Conservation (phyloP, 257 asterid genomes). For the Ajuga chamaepitys region DNA sequence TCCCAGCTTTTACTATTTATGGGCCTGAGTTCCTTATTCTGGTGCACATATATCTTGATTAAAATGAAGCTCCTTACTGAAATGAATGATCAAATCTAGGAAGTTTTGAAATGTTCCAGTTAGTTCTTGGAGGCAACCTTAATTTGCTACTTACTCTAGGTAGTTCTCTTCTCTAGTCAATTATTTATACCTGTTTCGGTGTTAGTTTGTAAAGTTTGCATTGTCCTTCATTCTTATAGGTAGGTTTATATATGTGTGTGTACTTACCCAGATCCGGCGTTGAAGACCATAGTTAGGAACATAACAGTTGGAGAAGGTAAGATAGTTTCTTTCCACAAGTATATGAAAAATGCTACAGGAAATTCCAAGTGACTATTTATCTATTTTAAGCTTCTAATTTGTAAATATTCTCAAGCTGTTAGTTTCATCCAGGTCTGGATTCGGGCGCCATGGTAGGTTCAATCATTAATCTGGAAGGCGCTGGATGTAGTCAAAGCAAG, state of each 20-base stretch:
- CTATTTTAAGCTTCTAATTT: not conserved
- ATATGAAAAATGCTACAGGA: not conserved
- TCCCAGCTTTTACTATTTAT: not conserved
- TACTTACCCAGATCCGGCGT: not conserved
- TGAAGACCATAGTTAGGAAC: not conserved
- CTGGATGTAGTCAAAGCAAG: conserved; percentile 7
- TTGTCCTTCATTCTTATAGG: not conserved
- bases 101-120: no score
- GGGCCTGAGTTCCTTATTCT: not conserved
- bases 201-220: not conserved
- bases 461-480: conserved; percentile 5
- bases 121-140: no score
- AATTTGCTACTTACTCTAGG: not conserved
- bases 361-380: not conserved
- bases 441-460: not conserved
- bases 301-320: not conserved
- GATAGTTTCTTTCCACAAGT: not conserved
- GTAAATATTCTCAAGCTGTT: not conserved
- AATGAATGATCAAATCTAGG: not conserved
- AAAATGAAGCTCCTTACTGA: not conserved
- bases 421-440: conserved; percentile 10
- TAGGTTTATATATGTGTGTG: no score
- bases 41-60: not conserved
- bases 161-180: not conserved
- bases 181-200: no score